phyloP scores from a whole-genome alignment of 441 rosid genomes.

The Rhodomyrtus psidioides region DNA sequence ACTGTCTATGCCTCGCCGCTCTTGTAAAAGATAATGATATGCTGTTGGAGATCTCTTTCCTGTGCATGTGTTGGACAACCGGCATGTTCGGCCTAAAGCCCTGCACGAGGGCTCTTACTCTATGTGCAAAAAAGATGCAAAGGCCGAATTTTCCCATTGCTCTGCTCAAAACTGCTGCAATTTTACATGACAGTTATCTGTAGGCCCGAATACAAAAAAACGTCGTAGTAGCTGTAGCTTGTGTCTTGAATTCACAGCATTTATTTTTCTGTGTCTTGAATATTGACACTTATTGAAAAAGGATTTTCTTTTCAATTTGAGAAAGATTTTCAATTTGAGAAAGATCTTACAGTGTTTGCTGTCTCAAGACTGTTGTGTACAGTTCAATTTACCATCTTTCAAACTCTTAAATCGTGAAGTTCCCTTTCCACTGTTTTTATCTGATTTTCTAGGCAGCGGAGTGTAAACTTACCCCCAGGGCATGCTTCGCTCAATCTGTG shows the following conservation, averaged over 20 bases:
- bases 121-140: neutral
- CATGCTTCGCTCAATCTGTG: neutral
- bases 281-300: neutral
- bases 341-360: neutral
- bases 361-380: neutral
- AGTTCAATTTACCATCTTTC: neutral
- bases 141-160: neutral
- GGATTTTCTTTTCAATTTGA: neutral
- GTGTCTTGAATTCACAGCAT: neutral
- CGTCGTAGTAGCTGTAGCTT: neutral
- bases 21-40: neutral
- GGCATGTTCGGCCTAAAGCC: neutral
- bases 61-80: neutral
- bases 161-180: neutral
- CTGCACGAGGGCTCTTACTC: neutral
- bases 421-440: neutral
- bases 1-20: neutral
- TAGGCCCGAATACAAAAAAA: neutral
- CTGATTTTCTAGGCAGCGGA: neutral
- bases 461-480: neutral
- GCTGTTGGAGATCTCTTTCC: neutral
- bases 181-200: neutral
- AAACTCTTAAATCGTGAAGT: neutral
- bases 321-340: too few relatives aligned
- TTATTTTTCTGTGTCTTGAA: neutral